Base-by-base conservation (phyloP, 495 filamentous ascomycete species). In the Rhypophila decipiens region DNA sequence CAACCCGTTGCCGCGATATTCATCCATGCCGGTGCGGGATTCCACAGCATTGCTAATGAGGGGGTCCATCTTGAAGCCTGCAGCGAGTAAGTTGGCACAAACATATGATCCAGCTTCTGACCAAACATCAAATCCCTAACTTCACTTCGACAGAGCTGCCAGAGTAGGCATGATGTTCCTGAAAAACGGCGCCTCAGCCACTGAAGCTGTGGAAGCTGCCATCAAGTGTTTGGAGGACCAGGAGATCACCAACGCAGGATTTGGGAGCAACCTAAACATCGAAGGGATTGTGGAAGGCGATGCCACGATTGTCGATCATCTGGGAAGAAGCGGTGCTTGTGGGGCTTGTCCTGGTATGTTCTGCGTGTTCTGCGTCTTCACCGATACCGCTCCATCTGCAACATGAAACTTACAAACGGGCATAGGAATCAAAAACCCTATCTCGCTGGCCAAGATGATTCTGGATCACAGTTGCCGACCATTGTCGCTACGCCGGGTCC, bases 21-120 rank as follows among this genome's bases (percentile, higher is more conserved):
- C 59, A 81, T 97, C 47, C 93, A 98, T 71, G 93, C 90, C 18
- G 93, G 93, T 11, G 93, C 93, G 15, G 93, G 93, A n/a, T 96
- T 85, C 57, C 93, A 98, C 63, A 95, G 87, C 55, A 57, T 71
- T 13, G 76, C 84, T 42, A 96, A 97, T 66, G 89, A 97, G 60
- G 68, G 71, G 13, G 71, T 84, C 31, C 93, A 98, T 60, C 76
- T 97, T 11, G 70, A 84, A 55, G 87, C 88, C 18, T 97, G 93
- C 63, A 81, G 83, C 51, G 81, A 88, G 93, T 97, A 74, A 71
- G 87, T 20, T 40, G 38, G 18, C 3, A 13, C 21, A 24, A 24
- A n/a, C n/a, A n/a, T n/a, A n/a, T n/a, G n/a, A n/a, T n/a, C n/a
- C n/a, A n/a, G n/a, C n/a, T n/a, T n/a, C n/a, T n/a, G 38, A 19